Evolutionary conservation across 1,284 basidiomycete genomes (phyloP).

Genomic region (Melampsora americana): DNA sequence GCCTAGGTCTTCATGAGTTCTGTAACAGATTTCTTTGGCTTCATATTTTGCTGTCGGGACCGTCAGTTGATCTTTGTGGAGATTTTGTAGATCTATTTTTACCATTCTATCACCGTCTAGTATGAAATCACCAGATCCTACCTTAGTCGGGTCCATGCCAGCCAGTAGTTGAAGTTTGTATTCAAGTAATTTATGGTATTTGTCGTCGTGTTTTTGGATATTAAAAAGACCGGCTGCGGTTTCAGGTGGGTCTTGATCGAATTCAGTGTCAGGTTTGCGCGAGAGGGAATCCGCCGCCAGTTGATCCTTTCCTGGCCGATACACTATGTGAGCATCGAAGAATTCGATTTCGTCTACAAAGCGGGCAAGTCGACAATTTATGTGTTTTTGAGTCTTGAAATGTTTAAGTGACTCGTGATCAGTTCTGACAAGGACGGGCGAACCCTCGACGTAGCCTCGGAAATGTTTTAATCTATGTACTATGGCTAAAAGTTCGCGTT

Average conservation of each 20-base stretch:
- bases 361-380: not conserved
- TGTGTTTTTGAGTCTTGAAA: constrained; percentile 10
- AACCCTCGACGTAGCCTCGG: constrained; percentile 8
- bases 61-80: no score
- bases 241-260: constrained; percentile 1
- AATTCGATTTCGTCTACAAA: constrained; percentile 16
- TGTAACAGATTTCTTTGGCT: not conserved
- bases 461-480: constrained; percentile 17
- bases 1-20: not conserved
- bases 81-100: no score
- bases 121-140: no score
- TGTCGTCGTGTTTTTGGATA: not conserved
- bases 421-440: not conserved
- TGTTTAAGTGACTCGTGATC: constrained; percentile 20
- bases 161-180: not conserved
- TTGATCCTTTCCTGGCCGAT: constrained; percentile 6
- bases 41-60: not conserved
- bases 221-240: not conserved
- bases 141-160: no score
- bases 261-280: not conserved
- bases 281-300: constrained; percentile 2
- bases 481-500: constrained; percentile 8
- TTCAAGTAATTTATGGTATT: not conserved
- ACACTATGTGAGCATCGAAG: constrained; percentile 1
- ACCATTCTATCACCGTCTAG: no score